Evolutionary conservation across 176 grass and related monocot genomes (phyloP).

Genomic region (Alloteropsis semialata): DNA sequence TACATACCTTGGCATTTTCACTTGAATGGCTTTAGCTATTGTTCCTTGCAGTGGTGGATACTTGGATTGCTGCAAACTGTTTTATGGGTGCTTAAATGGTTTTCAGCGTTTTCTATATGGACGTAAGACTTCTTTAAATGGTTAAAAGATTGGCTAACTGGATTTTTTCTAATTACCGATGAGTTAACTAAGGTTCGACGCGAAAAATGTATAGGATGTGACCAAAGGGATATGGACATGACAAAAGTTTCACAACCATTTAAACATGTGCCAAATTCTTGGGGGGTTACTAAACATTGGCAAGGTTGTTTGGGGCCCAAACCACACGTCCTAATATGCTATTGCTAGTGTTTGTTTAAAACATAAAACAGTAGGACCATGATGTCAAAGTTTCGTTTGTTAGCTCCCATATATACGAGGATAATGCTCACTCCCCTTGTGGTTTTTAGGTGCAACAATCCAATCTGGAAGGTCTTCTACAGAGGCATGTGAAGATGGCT

Average conservation of each 20-base stretch:
- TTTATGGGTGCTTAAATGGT: conserved; percentile 6
- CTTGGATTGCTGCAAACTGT: neutral
- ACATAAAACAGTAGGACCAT: neutral
- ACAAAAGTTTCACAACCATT: neutral
- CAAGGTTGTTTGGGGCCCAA: neutral
- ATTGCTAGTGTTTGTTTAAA: conserved; percentile 18
- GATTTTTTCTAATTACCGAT: neutral
- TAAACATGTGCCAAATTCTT: neutral
- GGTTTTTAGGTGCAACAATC: conserved; percentile 82
- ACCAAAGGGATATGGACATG: neutral
- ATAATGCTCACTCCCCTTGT: neutral
- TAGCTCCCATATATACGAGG: conserved; percentile 8
- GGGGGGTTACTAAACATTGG: neutral
- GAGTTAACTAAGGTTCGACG: neutral
- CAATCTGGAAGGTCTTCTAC: conserved; percentile 87
- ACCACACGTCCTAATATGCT: neutral
- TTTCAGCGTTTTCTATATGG: conserved; percentile 14
- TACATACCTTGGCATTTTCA: conserved; percentile 10
- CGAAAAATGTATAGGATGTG: neutral
- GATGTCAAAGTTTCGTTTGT: conserved; percentile 19
- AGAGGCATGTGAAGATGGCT: conserved; percentile 97
- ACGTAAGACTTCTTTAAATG: neutral
- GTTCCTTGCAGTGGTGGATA: conserved; percentile 3
- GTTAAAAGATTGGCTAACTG: neutral
- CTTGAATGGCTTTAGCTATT: conserved; percentile 5